A percentile compares a stretch with the other conserved stretches of the same genome.
Conservation (phyloP, 2,329 filamentous ascomycete species). For the Lithohypha guttulata region DNA sequence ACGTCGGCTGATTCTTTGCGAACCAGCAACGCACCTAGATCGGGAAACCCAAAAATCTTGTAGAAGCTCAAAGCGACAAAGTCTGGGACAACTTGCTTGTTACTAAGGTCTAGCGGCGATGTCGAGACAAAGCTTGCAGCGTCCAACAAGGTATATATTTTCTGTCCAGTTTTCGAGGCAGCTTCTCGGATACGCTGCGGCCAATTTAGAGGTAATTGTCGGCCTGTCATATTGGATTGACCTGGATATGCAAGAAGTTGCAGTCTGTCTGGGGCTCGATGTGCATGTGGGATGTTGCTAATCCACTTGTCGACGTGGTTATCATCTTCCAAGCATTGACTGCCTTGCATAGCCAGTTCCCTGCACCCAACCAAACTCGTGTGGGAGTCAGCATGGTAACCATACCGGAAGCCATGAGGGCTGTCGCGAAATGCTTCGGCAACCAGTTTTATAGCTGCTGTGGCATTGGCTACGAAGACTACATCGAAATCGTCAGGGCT, state of each 20-base stretch:
- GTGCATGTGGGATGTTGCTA: constrained; percentile 23
- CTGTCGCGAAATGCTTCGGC: constrained; percentile 62
- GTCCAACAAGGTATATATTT: constrained; percentile 63
- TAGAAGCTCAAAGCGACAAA: constrained; percentile 84
- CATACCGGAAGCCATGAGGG: constrained; percentile 65
- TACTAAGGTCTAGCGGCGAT: constrained; percentile 59
- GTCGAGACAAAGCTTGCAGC: constrained; percentile 74
- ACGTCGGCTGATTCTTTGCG: constrained; percentile 56
- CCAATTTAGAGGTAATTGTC: constrained; percentile 64
- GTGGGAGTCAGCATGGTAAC: constrained; percentile 74
- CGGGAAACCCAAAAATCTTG: constrained; percentile 96
- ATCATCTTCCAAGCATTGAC: constrained; percentile 54
- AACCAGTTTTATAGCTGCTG: constrained; percentile 79
- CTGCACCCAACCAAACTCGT: constrained; percentile 77
- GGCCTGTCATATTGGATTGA: constrained; percentile 88
- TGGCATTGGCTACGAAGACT: constrained; percentile 86
- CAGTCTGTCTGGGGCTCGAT: constrained; percentile 18
- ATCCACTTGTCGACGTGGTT: constrained; percentile 57
- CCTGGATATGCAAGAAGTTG: constrained; percentile 70
- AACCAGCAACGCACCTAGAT: constrained; percentile 76
- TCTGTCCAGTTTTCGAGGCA: constrained; percentile 18
- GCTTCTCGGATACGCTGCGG: constrained; percentile 36
- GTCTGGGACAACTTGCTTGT: constrained; percentile 56
- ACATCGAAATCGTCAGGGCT: constrained; percentile 74
- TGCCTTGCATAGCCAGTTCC: constrained; percentile 54